phyloP scores from a whole-genome alignment of 2,329 filamentous ascomycete species.

The Elsinoe necatrix region DNA sequence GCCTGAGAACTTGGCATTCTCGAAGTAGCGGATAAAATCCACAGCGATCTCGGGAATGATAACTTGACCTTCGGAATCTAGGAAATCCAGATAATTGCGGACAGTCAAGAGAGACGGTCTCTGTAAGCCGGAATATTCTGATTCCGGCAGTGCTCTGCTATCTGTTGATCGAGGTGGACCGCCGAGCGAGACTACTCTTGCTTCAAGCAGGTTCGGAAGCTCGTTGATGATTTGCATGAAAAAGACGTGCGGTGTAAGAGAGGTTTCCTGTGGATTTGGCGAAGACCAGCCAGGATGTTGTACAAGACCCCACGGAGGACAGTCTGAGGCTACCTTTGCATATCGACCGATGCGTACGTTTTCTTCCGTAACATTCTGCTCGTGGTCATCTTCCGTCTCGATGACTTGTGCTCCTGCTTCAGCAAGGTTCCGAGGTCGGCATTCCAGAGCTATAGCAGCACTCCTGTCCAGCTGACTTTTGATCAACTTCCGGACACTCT shows the following conservation, averaged over 20 bases:
- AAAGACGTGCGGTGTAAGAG: slow-evolving; percentile 70
- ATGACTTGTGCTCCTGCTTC: slow-evolving; percentile 20
- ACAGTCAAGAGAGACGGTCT: slow-evolving; percentile 63
- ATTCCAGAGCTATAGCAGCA: slow-evolving; percentile 71
- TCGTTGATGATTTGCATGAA: slow-evolving; percentile 75
- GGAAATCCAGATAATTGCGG: slow-evolving; percentile 66
- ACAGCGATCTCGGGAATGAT: slow-evolving; percentile 41
- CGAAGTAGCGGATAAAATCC: slow-evolving; percentile 67
- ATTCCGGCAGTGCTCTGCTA: slow-evolving; percentile 60
- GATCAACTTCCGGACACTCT: slow-evolving; percentile 67
- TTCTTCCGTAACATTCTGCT: slow-evolving; percentile 8
- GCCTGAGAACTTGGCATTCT: slow-evolving; percentile 74
- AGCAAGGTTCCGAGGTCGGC: slow-evolving; percentile 54
- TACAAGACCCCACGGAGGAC: slow-evolving; percentile 69
- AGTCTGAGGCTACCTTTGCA: slow-evolving; percentile 15
- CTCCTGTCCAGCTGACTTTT: slow-evolving; percentile 63
- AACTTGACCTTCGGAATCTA: slow-evolving; percentile 59
- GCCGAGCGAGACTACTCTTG: slow-evolving; percentile 76
- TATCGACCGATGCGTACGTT: slow-evolving; percentile 21
- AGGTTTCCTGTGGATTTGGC: slow-evolving; percentile 49
- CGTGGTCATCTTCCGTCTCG: slow-evolving; percentile 18
- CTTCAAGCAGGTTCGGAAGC: slow-evolving; percentile 82
- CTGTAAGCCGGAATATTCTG: slow-evolving; percentile 49
- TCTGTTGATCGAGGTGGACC: slow-evolving; percentile 31
- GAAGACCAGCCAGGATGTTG: slow-evolving; percentile 84